phyloP scores from a whole-genome alignment of 345 rosid species.

The Lepidium sativum region DNA sequence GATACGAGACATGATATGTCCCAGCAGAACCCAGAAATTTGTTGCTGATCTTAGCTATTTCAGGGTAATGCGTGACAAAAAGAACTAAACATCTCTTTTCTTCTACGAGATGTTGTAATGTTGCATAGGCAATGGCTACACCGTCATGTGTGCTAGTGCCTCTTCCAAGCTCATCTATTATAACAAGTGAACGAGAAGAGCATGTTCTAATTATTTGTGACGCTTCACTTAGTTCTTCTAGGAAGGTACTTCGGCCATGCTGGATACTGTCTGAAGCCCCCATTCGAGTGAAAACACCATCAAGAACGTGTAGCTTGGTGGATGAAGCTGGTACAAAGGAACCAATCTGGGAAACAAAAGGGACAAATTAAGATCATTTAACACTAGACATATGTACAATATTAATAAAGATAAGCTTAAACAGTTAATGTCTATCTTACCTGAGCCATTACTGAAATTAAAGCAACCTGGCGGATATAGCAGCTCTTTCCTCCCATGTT shows the following conservation, averaged over 20 bases:
- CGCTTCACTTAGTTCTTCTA: slow-evolving; percentile 88
- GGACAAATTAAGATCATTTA: neutral
- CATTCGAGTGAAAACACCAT: slow-evolving; percentile 84
- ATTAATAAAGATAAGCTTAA: neutral
- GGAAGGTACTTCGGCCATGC: slow-evolving; percentile 83
- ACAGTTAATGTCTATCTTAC: slow-evolving; percentile 27
- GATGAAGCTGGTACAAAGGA: slow-evolving; percentile 92
- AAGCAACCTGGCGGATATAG: slow-evolving; percentile 95
- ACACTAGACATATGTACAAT: neutral
- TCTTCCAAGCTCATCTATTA: slow-evolving; percentile 90
- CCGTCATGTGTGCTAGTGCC: slow-evolving; percentile 98
- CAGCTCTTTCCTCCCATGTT: slow-evolving; percentile 99
- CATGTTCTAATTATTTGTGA: slow-evolving; percentile 64
- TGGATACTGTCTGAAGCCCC: slow-evolving; percentile 97
- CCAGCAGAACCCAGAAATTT: slow-evolving; percentile 51
- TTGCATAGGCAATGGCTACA: slow-evolving; percentile 86
- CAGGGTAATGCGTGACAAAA: slow-evolving; percentile 93
- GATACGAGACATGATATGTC: slow-evolving; percentile 81
- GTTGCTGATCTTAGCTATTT: slow-evolving; percentile 51
- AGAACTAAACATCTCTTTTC: slow-evolving; percentile 71
- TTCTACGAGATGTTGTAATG: slow-evolving; percentile 61
- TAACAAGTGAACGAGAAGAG: slow-evolving; percentile 64
- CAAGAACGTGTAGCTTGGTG: slow-evolving; percentile 66
- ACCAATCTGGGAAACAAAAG: slow-evolving; percentile 55
- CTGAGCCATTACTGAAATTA: slow-evolving; percentile 91